Percentiles rank a stretch among this genome's conserved stretches.
phyloP scores from a whole-genome alignment of 2,329 filamentous ascomycete species.

The Tolypocladium cylindrosporum region DNA sequence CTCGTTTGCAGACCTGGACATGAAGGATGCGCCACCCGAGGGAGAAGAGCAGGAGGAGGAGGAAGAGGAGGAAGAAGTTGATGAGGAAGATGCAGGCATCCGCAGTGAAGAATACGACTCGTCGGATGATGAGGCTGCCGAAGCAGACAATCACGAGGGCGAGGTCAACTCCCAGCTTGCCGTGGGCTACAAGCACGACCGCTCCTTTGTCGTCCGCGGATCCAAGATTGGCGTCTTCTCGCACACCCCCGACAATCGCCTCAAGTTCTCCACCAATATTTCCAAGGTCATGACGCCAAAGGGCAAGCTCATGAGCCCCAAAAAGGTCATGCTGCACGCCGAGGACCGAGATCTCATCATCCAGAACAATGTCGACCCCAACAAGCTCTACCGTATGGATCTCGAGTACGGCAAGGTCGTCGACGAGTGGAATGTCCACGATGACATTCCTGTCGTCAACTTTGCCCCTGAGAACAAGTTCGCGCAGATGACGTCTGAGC shows the following conservation, averaged over 20 bases:
- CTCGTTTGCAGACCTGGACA: conserved; percentile 86
- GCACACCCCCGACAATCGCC: conserved; percentile 81
- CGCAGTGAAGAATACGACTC: conserved; percentile 59
- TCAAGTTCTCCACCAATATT: conserved; percentile 95
- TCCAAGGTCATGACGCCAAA: conserved; percentile 86
- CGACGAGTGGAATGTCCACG: conserved; percentile 97
- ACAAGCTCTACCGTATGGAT: conserved; percentile 94
- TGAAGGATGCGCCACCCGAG: conserved; percentile 62
- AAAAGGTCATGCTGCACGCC: conserved; percentile 92
- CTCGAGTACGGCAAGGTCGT: conserved; percentile 96
- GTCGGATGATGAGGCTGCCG: conserved; percentile 61
- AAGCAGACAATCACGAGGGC: conserved; percentile 63
- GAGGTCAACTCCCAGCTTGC: conserved; percentile 90
- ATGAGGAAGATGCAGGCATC: conserved; percentile 55
- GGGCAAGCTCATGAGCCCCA: conserved; percentile 82
- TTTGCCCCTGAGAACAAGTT: conserved; percentile 98
- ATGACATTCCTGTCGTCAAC: conserved; percentile 84
- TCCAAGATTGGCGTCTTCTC: conserved; percentile 99
- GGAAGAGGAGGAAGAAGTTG: conserved; percentile 48
- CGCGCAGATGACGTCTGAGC: conserved; percentile 89
- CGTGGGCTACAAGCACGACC: conserved; percentile 93
- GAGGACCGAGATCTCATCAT: conserved; percentile 85
- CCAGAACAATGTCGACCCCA: conserved; percentile 73
- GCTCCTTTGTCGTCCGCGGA: conserved; percentile 92
- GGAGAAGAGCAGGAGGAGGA: conserved; percentile 45